Evolutionary conservation across 371 early-diverging fungal species (phyloP), one percentile per base, ranked within the genome.

Genomic region (Mucor indicus): DNA sequence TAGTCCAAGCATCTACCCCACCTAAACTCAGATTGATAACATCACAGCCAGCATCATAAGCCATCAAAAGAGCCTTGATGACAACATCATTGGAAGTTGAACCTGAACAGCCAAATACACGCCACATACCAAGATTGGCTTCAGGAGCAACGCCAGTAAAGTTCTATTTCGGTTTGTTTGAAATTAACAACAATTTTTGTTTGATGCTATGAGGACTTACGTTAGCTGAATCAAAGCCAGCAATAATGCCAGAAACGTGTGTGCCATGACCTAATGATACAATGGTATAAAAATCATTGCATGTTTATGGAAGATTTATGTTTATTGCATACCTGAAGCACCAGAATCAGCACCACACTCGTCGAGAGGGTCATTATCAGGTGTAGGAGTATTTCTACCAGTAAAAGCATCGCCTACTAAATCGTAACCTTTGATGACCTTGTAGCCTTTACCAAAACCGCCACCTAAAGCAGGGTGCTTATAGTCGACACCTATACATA

Each of bases 21-120:
- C 93, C 93, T 36, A 91, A 55, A 50, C 87, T 86, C 50, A 92
- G 69, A 62, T 82, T 88, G 48, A 88, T 83, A 16, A 88, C 55
- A 32, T 86, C 75, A 57, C 69, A 73, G 15, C 69, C 66, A 24
- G 71, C 69, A 47, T 72, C 86, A 51, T 72, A 73, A 0, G 92
- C 92, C 32, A 50, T 58, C 29, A 77, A 67, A 56, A 91, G 60
- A 2, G 85, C 92, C 25, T 75, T 64, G 20, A 87, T 72, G 3
- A 93, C 78, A 4, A 85, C 53, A 40, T 88, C 89, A 41, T 71
- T 77, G 0, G 77, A 67, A 8, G 84, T 77, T 21, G 67, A 62
- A 4, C 85, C 88, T 4, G 55, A 46, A 60, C 90, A 89, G 4
- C 86, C 85, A 64, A 91, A 85, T 7, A 85, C 63, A 41, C 86